A percentile compares a stretch with the other conserved stretches of the same genome.
phyloP scores from a whole-genome alignment of 169 alveolate genomes.

The Eimeria maxima region DNA sequence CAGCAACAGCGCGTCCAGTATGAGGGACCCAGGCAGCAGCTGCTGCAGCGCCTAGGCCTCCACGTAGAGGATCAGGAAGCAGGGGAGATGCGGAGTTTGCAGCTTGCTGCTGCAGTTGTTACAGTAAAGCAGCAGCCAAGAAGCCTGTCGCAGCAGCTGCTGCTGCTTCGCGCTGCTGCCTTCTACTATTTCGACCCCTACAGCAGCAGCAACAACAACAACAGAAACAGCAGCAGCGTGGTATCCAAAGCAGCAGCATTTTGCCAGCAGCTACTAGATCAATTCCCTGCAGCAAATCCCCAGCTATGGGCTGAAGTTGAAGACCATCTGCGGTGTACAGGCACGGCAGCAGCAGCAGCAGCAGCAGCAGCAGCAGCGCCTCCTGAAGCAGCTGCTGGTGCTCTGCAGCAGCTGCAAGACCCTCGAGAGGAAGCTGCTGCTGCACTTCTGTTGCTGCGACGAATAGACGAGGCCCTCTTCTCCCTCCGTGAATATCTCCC shows the following conservation, averaged over 20 bases:
- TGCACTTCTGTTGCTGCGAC: conserved; percentile 39
- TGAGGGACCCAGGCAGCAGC: conserved; percentile 22
- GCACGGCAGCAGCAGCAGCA: conserved; percentile 18
- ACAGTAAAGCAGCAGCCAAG: conserved; percentile 41
- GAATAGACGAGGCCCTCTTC: conserved; percentile 26
- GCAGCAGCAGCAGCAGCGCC: conserved; percentile 49
- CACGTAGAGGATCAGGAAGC: conserved; percentile 22
- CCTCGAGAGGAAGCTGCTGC: background rate
- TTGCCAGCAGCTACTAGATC: conserved; percentile 32
- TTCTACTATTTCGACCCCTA: no score
- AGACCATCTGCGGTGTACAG: background rate
- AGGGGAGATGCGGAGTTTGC: conserved; percentile 6
- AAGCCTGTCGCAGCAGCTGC: conserved; percentile 51
- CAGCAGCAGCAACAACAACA: no score
- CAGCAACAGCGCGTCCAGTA: background rate
- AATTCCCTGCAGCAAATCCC: conserved; percentile 16
- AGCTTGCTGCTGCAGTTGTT: conserved; percentile 49
- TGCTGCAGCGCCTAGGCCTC: conserved; percentile 41
- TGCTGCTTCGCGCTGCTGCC: background rate
- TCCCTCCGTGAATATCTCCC: background rate
- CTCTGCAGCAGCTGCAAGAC: background rate
- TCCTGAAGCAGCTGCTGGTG: no score
- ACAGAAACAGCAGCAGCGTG: no score
- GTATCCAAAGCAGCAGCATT: conserved; percentile 1
- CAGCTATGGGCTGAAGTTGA: conserved; percentile 30